A percentile compares a stretch with the other conserved stretches of the same genome.
phyloP scores from a whole-genome alignment of 1,284 basidiomycete genomes.

The Ustilago vetiveriae region DNA sequence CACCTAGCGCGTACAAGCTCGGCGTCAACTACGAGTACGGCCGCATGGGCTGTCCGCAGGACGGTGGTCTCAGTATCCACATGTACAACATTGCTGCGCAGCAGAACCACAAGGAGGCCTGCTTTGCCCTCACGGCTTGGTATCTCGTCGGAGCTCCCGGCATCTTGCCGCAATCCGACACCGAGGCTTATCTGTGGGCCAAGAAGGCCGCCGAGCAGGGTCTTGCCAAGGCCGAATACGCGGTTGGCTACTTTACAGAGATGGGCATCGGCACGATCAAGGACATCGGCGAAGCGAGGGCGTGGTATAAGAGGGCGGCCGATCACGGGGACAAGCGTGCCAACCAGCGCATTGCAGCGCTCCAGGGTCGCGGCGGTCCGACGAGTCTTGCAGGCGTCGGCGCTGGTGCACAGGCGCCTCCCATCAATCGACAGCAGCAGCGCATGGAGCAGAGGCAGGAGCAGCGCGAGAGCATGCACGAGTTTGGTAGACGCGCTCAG shows the following conservation, averaged over 20 bases:
- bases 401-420: constrained; percentile 8
- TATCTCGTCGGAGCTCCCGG: constrained; percentile 98
- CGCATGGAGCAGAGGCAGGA: constrained; percentile 37
- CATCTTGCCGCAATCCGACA: constrained; percentile 95
- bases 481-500: constrained; percentile 50
- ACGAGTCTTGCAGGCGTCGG: constrained; percentile 36
- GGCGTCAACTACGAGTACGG: constrained; percentile 99
- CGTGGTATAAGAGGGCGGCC: constrained; percentile 88
- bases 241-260: constrained; percentile 95
- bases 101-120: constrained; percentile 94
- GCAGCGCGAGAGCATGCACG: constrained; percentile 46
- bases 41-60: constrained; percentile 97
- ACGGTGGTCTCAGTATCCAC: constrained; percentile 94
- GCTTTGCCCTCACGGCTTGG: constrained; percentile 98
- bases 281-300: constrained; percentile 71
- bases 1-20: constrained; percentile 91
- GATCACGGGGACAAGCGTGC: constrained; percentile 96
- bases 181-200: constrained; percentile 80
- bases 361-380: constrained; percentile 45
- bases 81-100: constrained; percentile 86
- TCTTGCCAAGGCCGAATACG: constrained; percentile 74
- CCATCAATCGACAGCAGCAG: constrained; percentile 39
- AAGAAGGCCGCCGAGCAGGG: constrained; percentile 66
- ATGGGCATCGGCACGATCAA: constrained; percentile 69
- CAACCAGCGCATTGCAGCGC: constrained; percentile 75